phyloP scores from a whole-genome alignment of 768 basidiomycete species.

The Auricularia auricula-judae region DNA sequence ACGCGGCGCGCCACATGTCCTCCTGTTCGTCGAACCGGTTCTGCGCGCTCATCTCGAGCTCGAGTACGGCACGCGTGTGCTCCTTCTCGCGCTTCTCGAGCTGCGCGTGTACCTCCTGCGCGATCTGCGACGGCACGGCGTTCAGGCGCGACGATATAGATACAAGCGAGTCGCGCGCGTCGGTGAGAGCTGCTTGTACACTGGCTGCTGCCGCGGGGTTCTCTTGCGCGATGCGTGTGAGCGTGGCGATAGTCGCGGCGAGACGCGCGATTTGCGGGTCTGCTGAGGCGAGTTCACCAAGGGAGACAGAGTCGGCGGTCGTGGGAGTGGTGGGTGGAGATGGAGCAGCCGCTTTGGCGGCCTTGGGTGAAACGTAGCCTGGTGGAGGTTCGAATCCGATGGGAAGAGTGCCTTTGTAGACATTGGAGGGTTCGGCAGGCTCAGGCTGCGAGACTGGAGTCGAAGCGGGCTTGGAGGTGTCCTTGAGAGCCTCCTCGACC shows the following conservation, averaged over 20 bases:
- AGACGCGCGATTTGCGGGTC: constrained; percentile 93
- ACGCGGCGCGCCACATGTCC: constrained; percentile 70
- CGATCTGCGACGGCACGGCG: constrained; percentile 31
- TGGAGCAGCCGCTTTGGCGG: constrained; percentile 30
- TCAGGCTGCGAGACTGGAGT: constrained; percentile 48
- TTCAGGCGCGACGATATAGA: constrained; percentile 68
- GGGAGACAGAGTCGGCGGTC: constrained; percentile 9
- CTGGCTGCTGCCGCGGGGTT: constrained; percentile 58
- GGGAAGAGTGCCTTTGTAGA: constrained; percentile 67
- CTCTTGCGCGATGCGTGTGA: constrained; percentile 71
- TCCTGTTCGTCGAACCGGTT: constrained; percentile 80
- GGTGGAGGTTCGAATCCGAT: constrained; percentile 91
- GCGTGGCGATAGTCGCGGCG: constrained; percentile 84
- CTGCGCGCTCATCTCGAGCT: constrained; percentile 75
- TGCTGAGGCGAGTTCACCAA: constrained; percentile 57
- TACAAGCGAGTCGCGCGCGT: constrained; percentile 72
- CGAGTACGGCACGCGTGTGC: constrained; percentile 69
- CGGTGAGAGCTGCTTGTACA: constrained; percentile 64
- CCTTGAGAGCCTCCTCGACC: constrained; percentile 61
- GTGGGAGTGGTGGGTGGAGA: not conserved
- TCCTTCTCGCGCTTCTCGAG: constrained; percentile 60
- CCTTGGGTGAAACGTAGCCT: constrained; percentile 59
- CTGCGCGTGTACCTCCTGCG: constrained; percentile 62
- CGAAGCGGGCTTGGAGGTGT: constrained; percentile 34
- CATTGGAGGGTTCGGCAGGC: constrained; percentile 41